A percentile compares a stretch with the other conserved stretches of the same genome.
These are phyloP conservation scores for Cucumis melo DNA, from an alignment of 306 rosid genomes.

Conservation along the genomic window DNA sequence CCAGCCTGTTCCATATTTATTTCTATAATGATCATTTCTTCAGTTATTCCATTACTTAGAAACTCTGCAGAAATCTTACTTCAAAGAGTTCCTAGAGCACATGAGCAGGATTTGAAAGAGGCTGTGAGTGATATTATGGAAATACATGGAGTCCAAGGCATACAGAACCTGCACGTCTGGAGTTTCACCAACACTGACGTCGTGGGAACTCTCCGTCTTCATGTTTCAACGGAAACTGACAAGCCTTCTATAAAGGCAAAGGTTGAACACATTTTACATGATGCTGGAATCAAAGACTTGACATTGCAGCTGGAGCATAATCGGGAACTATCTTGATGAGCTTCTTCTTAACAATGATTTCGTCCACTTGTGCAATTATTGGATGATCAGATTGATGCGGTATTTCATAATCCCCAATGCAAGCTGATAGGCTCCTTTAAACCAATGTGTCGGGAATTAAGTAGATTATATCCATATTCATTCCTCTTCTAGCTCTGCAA, in stretches of 20 bases:
- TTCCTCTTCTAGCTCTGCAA: neutral
- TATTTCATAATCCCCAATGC: neutral
- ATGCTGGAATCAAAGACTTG: constrained; percentile 78
- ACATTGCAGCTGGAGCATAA: constrained; percentile 74
- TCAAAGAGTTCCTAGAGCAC: constrained; percentile 69
- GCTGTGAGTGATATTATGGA: constrained; percentile 38
- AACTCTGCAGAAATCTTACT: constrained; percentile 84
- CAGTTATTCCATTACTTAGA: constrained; percentile 80
- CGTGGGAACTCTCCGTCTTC: constrained; percentile 73
- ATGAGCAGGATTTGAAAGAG: constrained; percentile 43
- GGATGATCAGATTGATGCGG: neutral
- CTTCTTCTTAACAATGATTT: neutral
- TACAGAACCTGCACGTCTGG: constrained; percentile 62
- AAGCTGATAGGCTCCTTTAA: neutral
- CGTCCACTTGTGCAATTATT: neutral
- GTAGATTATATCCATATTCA: neutral
- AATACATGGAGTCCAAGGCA: constrained; percentile 52
- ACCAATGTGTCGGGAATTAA: neutral
- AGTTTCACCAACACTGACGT: constrained; percentile 75
- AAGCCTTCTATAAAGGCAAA: constrained; percentile 38
- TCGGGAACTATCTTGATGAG: neutral
- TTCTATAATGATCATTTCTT: constrained; percentile 64
- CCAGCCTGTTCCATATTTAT: constrained; percentile 94
- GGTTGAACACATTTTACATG: constrained; percentile 39
- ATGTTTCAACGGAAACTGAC: constrained; percentile 49